Evolutionary conservation across 179 eudicot species (phyloP).

Genomic region (Silene coronaria): DNA sequence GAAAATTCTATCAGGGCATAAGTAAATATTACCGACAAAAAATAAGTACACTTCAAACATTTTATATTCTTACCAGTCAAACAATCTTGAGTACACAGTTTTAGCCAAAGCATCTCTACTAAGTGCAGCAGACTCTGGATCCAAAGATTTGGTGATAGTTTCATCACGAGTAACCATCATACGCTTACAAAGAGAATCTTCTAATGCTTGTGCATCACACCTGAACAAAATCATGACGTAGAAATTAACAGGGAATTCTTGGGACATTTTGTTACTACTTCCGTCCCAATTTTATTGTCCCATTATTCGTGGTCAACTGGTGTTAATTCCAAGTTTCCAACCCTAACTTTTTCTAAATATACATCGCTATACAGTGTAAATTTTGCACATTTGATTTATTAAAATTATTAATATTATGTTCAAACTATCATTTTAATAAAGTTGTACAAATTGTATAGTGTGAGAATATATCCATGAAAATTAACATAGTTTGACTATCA

Average conservation of each 20-base stretch:
- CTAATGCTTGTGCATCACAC: slow-evolving; percentile 81
- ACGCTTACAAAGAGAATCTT: slow-evolving; percentile 97
- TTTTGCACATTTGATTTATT: not conserved
- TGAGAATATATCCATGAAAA: not conserved
- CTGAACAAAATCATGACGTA: slow-evolving; percentile 34
- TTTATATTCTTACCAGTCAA: slow-evolving; percentile 66
- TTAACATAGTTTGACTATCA: not conserved
- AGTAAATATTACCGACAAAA: not conserved
- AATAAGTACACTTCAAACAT: slow-evolving; percentile 13
- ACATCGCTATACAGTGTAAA: no score
- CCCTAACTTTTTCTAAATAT: no score
- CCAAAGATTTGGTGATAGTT: slow-evolving; percentile 82
- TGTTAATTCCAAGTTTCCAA: no score
- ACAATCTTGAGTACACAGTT: slow-evolving; percentile 88
- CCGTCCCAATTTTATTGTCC: not conserved
- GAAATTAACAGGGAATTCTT: not conserved
- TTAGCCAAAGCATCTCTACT: slow-evolving; percentile 98
- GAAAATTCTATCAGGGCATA: not conserved
- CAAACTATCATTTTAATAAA: not conserved
- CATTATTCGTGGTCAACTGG: not conserved
- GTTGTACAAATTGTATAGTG: not conserved
- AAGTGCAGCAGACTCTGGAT: slow-evolving; percentile 75
- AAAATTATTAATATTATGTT: not conserved
- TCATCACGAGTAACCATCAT: slow-evolving; percentile 96
- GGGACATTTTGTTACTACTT: not conserved